These are phyloP conservation scores for Trametes polyzona DNA, from an alignment of 1,284 basidiomycete genomes.

Conservation along the genomic window DNA sequence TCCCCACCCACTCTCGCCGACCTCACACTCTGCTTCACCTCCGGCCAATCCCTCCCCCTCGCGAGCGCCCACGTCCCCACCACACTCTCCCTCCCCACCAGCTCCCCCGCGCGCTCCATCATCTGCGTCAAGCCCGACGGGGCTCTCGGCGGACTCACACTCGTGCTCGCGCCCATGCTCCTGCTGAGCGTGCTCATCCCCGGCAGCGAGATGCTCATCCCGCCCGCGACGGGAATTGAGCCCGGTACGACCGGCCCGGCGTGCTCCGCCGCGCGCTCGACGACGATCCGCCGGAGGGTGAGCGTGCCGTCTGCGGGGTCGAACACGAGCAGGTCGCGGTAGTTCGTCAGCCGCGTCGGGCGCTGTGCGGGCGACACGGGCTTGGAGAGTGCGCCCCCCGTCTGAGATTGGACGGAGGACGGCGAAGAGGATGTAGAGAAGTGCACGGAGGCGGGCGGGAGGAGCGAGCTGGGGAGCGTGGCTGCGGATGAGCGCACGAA, in stretches of 20 bases:
- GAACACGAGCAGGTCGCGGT: constrained; percentile 69
- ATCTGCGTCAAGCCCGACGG: constrained; percentile 41
- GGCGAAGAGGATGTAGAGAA: constrained; percentile 39
- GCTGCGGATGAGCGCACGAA: constrained; percentile 51
- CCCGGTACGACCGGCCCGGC: constrained; percentile 36
- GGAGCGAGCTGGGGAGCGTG: constrained; percentile 44
- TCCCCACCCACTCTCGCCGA: constrained; percentile 1
- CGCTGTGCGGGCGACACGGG: constrained; percentile 40
- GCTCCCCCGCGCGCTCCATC: constrained; percentile 43
- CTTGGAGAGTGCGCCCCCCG: constrained; percentile 38
- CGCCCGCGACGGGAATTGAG: constrained; percentile 42
- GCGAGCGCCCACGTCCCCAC: constrained; percentile 73
- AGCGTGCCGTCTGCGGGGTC: constrained; percentile 62
- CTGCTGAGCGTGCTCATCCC: constrained; percentile 44
- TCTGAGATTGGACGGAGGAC: constrained; percentile 35
- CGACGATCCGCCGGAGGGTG: constrained; percentile 54
- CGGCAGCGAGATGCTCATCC: constrained; percentile 49
- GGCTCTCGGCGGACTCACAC: constrained; percentile 12
- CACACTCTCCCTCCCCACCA: constrained; percentile 55
- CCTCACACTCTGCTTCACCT: constrained; percentile 47
- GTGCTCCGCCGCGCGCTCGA: constrained; percentile 46
- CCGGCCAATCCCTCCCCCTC: constrained; percentile 54
- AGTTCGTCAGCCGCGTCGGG: constrained; percentile 45
- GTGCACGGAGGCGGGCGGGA: constrained; percentile 40
- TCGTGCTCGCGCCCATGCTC: constrained; percentile 20